phyloP scores from a whole-genome alignment of 306 rosid genomes.

The Arachis stenosperma region DNA sequence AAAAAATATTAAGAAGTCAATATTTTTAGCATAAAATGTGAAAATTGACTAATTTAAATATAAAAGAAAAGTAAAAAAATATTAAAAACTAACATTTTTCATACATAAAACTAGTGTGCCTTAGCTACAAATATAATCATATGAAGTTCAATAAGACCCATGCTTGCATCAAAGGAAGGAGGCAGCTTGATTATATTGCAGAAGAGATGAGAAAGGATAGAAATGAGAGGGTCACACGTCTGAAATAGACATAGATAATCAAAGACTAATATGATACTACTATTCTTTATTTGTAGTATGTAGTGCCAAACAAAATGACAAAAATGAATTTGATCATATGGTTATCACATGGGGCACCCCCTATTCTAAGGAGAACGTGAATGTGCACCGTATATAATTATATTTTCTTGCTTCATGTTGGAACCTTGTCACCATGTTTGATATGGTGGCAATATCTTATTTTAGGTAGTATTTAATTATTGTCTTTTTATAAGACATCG shows the following conservation, averaged over 20 bases:
- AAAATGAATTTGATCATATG: slow-evolving; percentile 46
- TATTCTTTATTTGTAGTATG: no score
- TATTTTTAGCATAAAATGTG: no score
- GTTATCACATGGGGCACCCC: slow-evolving; percentile 68
- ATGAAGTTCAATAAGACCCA: neutral
- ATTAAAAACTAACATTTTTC: no score
- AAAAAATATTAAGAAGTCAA: no score
- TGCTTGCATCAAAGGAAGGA: neutral
- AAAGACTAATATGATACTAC: no score
- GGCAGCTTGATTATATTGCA: neutral
- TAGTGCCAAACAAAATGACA: slow-evolving; percentile 47
- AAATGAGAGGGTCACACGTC: slow-evolving; percentile 56
- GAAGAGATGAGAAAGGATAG: neutral
- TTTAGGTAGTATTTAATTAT: neutral
- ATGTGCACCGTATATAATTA: slow-evolving; percentile 52
- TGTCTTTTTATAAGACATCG: no score
- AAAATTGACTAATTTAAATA: no score
- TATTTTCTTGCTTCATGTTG: slow-evolving; percentile 28
- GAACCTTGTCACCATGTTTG: slow-evolving; percentile 41
- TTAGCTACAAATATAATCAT: neutral
- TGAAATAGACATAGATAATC: neutral
- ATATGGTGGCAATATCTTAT: slow-evolving; percentile 13
- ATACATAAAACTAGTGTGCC: no score
- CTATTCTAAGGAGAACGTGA: slow-evolving; percentile 54
- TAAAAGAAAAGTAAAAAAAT: no score